Percentiles rank a stretch among this genome's conserved stretches.
phyloP scores from a whole-genome alignment of 768 basidiomycete species.

The Russula dissimulans region DNA sequence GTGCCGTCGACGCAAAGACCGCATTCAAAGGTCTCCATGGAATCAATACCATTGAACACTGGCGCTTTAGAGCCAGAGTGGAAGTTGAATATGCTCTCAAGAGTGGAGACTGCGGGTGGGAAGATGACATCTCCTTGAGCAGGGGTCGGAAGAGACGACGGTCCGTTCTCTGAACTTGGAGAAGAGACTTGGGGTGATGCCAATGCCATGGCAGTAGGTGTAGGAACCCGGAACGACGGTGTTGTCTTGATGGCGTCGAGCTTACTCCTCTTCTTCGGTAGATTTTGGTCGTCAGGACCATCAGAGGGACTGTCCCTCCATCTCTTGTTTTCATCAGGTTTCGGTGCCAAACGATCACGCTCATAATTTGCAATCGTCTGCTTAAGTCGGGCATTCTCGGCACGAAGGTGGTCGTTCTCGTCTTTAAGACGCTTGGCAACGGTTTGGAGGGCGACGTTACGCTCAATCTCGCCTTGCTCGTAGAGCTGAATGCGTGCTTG shows the following conservation, averaged over 20 bases:
- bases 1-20: constrained; percentile 65
- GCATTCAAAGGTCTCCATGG: constrained; percentile 48
- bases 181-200: constrained; percentile 40
- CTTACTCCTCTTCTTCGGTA: constrained; percentile 30
- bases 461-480: constrained; percentile 86
- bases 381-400: constrained; percentile 56
- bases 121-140: constrained; percentile 25
- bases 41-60: constrained; percentile 21
- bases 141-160: constrained; percentile 27
- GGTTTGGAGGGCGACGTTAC: constrained; percentile 74
- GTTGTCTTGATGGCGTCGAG: constrained; percentile 21
- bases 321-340: constrained; percentile 43
- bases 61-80: constrained; percentile 26
- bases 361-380: constrained; percentile 29
- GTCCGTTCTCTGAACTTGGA: constrained; percentile 30
- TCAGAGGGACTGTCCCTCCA: constrained; percentile 42
- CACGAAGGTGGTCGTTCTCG: constrained; percentile 67
- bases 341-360: constrained; percentile 19
- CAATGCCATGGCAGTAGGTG: constrained; percentile 26
- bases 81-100: constrained; percentile 31
- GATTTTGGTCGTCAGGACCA: constrained; percentile 16
- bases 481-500: constrained; percentile 79
- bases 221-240: constrained; percentile 22
- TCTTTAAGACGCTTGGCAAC: constrained; percentile 80
- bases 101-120: constrained; percentile 25